Base-by-base conservation (phyloP, 768 basidiomycete genomes). In the Lactifluus subvellereus region DNA sequence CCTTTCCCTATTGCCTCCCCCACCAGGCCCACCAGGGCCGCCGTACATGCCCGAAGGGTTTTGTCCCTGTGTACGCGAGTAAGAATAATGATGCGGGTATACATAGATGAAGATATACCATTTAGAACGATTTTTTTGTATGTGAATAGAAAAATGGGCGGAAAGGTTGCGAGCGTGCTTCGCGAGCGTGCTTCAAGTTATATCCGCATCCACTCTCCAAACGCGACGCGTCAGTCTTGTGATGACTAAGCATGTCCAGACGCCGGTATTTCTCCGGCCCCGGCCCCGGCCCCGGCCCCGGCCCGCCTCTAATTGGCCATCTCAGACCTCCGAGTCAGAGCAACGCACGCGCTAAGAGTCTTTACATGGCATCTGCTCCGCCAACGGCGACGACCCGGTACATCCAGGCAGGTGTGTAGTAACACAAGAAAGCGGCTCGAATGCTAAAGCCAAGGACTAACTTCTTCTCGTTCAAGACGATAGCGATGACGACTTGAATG, bases 401-500 rank as follows among this genome's bases (percentile, higher is more conserved):
- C 69, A 91, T 92, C 66, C 88, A 87, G 78, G 86, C 89, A 71
- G 90, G 90, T 83, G 64, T 60, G 73, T 70, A n/a, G 20, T 30
- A 16, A 4, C 4, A 11, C 6, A 6, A 33, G 9, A 30, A 18
- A 32, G 42, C 0, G 27, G 0, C 22, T 22, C 13, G 2, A 11
- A 30, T 8, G 4, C 9, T 27, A 20, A 48, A 18, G 4, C 4
- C 10, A 49, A 51, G 30, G 43, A 45, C 18, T 45, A 20, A 40
- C 18, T 32, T 43, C 3, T n/a, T 37, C 59, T 74, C 64, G 70
- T 74, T 18, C 33, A 57, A 68, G 67, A 68, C 7, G 89, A 91
- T 68, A 87, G 89, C 64, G 90, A 91, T 48, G 91, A 91, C 66
- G 91, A 94, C 73, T 72, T 91, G 52, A 85, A 91, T 73, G 91